Evolutionary conservation across 169 alveolate genomes (phyloP).

Genomic region (Ichthyophthirius multifiliis): DNA sequence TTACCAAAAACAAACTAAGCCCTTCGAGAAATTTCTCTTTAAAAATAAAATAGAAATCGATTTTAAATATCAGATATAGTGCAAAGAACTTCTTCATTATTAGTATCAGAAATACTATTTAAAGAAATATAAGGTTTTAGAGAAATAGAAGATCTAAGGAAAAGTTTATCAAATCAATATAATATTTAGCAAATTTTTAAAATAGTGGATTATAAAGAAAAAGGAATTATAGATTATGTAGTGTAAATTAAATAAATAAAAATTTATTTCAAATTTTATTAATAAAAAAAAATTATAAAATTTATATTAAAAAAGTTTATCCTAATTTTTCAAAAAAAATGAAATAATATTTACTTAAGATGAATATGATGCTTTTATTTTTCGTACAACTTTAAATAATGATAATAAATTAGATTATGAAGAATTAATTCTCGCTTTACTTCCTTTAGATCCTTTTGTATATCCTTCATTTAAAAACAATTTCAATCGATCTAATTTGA

Average conservation of each 20-base stretch:
- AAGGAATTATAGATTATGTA: neutral
- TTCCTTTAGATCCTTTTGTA: slow-evolving; percentile 4
- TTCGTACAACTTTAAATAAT: neutral
- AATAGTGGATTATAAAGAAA: neutral
- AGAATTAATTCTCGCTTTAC: neutral
- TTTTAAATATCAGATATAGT: neutral
- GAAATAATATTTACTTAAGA: neutral
- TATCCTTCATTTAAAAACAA: neutral
- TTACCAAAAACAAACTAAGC: neutral
- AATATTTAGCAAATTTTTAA: neutral
- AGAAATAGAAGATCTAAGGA: neutral
- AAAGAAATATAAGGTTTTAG: neutral
- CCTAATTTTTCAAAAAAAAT: neutral
- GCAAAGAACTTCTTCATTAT: neutral
- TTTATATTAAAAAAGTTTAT: neutral
- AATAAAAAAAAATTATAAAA: neutral
- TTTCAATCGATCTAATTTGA: neutral
- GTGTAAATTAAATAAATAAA: neutral
- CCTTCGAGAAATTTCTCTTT: neutral
- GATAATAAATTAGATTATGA: slow-evolving; percentile 10
- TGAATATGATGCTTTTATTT: slow-evolving; percentile 3
- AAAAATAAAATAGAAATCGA: neutral
- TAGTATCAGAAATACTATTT: neutral
- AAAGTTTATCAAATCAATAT: neutral
- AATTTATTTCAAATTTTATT: neutral